Evolutionary conservation across 352 stramenopile species (phyloP).

Genomic region (Lagenidium giganteum): DNA sequence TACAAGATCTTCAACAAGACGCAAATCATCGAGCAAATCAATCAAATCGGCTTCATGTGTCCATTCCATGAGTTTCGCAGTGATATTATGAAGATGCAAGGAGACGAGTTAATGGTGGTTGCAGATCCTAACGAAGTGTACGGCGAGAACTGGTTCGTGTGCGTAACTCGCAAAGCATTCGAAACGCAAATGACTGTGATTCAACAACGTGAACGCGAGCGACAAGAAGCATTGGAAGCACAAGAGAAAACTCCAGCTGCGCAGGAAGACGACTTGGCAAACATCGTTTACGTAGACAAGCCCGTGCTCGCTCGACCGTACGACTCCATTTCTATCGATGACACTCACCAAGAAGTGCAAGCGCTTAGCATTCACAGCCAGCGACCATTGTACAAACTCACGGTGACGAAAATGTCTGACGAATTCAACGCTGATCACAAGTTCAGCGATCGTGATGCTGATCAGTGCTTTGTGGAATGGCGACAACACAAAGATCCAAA

Average conservation of each 20-base stretch:
- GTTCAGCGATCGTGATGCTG: slow-evolving; percentile 75
- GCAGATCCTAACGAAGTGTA: slow-evolving; percentile 71
- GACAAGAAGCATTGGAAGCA: slow-evolving; percentile 30
- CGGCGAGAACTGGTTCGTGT: slow-evolving; percentile 83
- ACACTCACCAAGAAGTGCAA: slow-evolving; percentile 67
- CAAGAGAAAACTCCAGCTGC: slow-evolving; percentile 25
- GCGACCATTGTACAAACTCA: slow-evolving; percentile 67
- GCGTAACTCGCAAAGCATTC: slow-evolving; percentile 56
- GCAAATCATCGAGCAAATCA: slow-evolving; percentile 71
- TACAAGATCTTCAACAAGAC: slow-evolving; percentile 67
- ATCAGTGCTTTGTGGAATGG: slow-evolving; percentile 85
- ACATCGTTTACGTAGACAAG: slow-evolving; percentile 72
- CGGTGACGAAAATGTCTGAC: slow-evolving; percentile 77
- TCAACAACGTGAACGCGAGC: slow-evolving; percentile 37
- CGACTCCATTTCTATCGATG: slow-evolving; percentile 37
- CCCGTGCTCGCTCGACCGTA: slow-evolving; percentile 57
- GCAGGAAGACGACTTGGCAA: slow-evolving; percentile 42
- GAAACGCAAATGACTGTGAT: slow-evolving; percentile 67
- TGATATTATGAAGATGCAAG: slow-evolving; percentile 61
- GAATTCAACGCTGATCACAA: slow-evolving; percentile 83
- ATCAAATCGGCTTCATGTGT: slow-evolving; percentile 77
- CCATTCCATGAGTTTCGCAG: slow-evolving; percentile 69
- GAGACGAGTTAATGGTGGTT: slow-evolving; percentile 71
- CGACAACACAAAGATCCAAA: slow-evolving; percentile 81
- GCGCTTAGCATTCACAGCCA: slow-evolving; percentile 40